Evolutionary conservation across 176 grass and related monocot species (phyloP).

Genomic region (Avena sativa): DNA sequence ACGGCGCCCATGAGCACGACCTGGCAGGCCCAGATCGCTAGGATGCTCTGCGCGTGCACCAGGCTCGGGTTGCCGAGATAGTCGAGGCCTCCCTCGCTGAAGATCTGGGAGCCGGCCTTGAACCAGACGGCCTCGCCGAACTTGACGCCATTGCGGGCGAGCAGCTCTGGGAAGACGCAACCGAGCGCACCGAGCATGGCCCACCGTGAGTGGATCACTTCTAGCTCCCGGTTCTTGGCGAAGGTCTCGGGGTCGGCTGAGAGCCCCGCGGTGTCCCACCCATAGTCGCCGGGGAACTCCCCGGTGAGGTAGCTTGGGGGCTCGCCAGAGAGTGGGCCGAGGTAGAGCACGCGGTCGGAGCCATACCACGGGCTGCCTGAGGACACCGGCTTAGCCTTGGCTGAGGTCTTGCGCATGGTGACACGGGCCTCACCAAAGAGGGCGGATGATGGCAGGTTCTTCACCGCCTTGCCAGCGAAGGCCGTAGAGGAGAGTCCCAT

Average conservation of each 20-base stretch:
- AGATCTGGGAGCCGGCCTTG: conserved; percentile 88
- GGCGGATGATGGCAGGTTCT: conserved; percentile 39
- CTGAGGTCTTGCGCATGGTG: conserved; percentile 67
- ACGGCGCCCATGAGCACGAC: conserved; percentile 91
- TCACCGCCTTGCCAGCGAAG: conserved; percentile 60
- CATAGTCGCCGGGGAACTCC: conserved; percentile 90
- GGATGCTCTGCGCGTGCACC: conserved; percentile 89
- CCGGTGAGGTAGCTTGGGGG: conserved; percentile 80
- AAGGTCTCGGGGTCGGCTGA: conserved; percentile 87
- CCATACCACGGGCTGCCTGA: conserved; percentile 90
- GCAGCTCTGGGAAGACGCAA: conserved; percentile 87
- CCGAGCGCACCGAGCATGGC: conserved; percentile 73
- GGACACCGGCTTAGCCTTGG: conserved; percentile 48
- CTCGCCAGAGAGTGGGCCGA: conserved; percentile 80
- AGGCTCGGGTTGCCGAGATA: conserved; percentile 90
- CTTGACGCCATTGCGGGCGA: conserved; percentile 81
- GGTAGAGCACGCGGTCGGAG: conserved; percentile 10
- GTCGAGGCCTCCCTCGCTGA: conserved; percentile 85
- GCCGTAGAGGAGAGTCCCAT: conserved; percentile 69
- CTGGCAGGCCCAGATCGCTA: conserved; percentile 86
- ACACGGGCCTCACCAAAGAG: conserved; percentile 50
- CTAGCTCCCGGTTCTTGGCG: conserved; percentile 76
- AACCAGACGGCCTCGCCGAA: conserved; percentile 96
- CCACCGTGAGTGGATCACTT: conserved; percentile 80
- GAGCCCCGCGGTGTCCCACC: conserved; percentile 86